phyloP scores from a whole-genome alignment of 306 rosid genomes.

The Prunus mongolica region DNA sequence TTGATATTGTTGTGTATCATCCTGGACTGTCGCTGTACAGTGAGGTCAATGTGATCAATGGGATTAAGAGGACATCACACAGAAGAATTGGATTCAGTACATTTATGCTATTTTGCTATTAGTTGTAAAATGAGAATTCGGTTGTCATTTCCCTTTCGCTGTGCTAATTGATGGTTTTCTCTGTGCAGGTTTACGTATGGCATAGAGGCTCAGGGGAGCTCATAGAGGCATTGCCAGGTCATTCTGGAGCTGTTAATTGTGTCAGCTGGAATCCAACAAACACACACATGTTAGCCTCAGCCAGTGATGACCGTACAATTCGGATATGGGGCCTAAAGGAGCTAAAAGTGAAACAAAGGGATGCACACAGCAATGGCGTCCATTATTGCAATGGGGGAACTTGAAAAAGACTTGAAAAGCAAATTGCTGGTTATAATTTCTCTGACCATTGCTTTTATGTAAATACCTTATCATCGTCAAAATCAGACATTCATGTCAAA shows the following conservation, averaged over 20 bases:
- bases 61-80: background rate
- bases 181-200: constrained; percentile 84
- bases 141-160: background rate
- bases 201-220: constrained; percentile 73
- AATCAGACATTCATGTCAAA: constrained; percentile 64
- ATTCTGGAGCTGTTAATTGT: constrained; percentile 91
- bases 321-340: constrained; percentile 89
- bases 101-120: background rate
- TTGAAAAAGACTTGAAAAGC: constrained; percentile 30
- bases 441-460: constrained; percentile 67
- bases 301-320: constrained; percentile 91
- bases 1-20: background rate
- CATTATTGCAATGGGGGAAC: constrained; percentile 85
- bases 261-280: constrained; percentile 97
- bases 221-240: constrained; percentile 74
- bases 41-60: background rate
- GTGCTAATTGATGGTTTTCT: constrained; percentile 21
- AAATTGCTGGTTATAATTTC: constrained; percentile 36
- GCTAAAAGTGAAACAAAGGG: constrained; percentile 50
- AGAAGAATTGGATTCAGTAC: background rate
- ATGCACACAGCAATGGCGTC: constrained; percentile 65
- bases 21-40: background rate
- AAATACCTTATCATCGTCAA: constrained; percentile 57
- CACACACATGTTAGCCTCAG: constrained; percentile 96
- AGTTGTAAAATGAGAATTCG: background rate